These are phyloP conservation scores for Handroanthus guayacan DNA, from an alignment of 257 asterid genomes.

Conservation along the genomic window DNA sequence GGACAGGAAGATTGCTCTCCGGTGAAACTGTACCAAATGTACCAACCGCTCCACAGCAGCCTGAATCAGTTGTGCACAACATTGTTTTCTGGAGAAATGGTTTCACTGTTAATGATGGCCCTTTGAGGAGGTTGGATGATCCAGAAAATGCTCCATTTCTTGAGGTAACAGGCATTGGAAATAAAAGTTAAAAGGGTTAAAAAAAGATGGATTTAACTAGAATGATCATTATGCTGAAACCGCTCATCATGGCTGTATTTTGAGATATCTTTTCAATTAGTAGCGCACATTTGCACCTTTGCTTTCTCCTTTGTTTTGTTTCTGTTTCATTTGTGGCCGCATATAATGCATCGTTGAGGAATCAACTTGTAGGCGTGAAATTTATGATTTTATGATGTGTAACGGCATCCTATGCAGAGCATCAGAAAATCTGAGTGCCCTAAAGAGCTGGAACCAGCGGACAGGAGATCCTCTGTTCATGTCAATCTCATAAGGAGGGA, in stretches of 20 bases:
- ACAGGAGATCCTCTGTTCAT: constrained; percentile 72
- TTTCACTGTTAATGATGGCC: constrained; percentile 93
- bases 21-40: constrained; percentile 67
- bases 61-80: constrained; percentile 78
- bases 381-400: constrained; percentile 18
- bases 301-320: constrained; percentile 5
- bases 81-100: constrained; percentile 98
- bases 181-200: neutral
- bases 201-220: neutral
- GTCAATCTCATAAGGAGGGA: constrained; percentile 89
- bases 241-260: neutral
- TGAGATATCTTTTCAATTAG: constrained; percentile 18
- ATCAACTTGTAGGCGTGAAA: neutral
- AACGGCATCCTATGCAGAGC: constrained; percentile 61
- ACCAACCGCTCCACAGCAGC: constrained; percentile 73
- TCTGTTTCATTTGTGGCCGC: too few relatives aligned
- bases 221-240: constrained; percentile 20
- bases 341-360: neutral
- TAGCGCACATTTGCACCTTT: neutral
- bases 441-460: constrained; percentile 88
- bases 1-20: constrained; percentile 83
- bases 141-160: constrained; percentile 86
- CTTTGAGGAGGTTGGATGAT: constrained; percentile 91
- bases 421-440: constrained; percentile 90
- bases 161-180: constrained; percentile 58